A percentile compares a stretch with the other conserved stretches of the same genome.
These are phyloP conservation scores for Friedmanniomyces endolithicus DNA, from an alignment of 495 filamentous ascomycete species.

Conservation along the genomic window DNA sequence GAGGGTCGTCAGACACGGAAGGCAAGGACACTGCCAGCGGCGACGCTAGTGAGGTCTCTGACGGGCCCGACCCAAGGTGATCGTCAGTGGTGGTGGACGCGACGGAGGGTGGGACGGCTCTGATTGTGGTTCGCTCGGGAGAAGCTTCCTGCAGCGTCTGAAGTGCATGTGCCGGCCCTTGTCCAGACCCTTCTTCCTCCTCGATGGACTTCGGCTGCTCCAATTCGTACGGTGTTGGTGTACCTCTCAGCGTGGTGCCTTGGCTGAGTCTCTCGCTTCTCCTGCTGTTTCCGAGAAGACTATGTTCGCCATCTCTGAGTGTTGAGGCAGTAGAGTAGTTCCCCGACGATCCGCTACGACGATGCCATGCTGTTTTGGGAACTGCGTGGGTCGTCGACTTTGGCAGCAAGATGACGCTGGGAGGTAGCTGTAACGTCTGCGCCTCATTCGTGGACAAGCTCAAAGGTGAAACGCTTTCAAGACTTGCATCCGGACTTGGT, in stretches of 20 bases:
- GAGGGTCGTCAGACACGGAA: background rate
- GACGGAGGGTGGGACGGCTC: constrained; percentile 8
- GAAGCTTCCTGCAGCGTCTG: constrained; percentile 17
- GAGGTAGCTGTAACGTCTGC: constrained; percentile 3
- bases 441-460: constrained; percentile 8
- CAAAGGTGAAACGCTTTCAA: constrained; percentile 18
- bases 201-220: constrained; percentile 8
- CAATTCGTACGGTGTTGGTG: constrained; percentile 12
- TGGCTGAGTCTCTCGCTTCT: constrained; percentile 11
- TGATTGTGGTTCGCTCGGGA: constrained; percentile 13
- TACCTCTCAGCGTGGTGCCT: constrained; percentile 19
- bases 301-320: constrained; percentile 5
- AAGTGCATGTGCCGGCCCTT: constrained; percentile 8
- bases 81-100: background rate
- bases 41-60: constrained; percentile 2
- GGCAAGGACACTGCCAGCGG: background rate
- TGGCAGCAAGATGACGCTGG: constrained; percentile 10
- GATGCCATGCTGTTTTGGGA: constrained; percentile 17
- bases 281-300: background rate
- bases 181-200: background rate
- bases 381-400: constrained; percentile 1
- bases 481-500: constrained; percentile 2
- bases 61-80: constrained; percentile 1
- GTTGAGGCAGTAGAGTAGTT: constrained; percentile 16
- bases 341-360: constrained; percentile 10